A percentile compares a stretch with the other conserved stretches of the same genome.
These are phyloP conservation scores for Dioszegia hungarica DNA, from an alignment of 768 basidiomycete genomes.

Conservation along the genomic window DNA sequence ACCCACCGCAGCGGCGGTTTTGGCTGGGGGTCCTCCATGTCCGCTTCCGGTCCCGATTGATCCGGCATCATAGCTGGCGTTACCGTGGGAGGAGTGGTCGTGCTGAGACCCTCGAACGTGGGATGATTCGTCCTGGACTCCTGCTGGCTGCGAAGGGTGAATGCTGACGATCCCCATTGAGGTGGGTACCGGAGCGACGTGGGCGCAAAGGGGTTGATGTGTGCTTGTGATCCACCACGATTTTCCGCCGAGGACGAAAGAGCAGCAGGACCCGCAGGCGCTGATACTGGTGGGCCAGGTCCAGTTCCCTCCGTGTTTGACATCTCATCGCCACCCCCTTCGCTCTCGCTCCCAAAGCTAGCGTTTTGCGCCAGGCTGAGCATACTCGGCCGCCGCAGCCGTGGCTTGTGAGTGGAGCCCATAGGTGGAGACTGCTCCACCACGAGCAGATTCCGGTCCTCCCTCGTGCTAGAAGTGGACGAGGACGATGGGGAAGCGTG, in stretches of 20 bases:
- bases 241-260: too few species aligned
- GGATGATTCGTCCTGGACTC: slow-evolving; percentile 18
- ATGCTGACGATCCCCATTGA: slow-evolving; percentile 14
- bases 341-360: slow-evolving; percentile 5
- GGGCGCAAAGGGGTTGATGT: slow-evolving; percentile 9
- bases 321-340: not conserved
- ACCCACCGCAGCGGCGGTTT: slow-evolving; percentile 21
- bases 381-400: slow-evolving; percentile 35
- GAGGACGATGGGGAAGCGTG: slow-evolving; percentile 19
- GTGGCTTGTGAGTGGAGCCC: slow-evolving; percentile 16
- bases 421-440: slow-evolving; percentile 15
- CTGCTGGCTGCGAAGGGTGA: slow-evolving; percentile 14
- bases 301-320: not conserved
- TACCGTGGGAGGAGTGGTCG: slow-evolving; percentile 26
- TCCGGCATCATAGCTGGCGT: not conserved
- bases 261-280: too few species aligned
- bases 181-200: slow-evolving; percentile 20
- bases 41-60: slow-evolving; percentile 3
- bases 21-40: not conserved
- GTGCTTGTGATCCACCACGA: too few species aligned
- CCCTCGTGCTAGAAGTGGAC: slow-evolving; percentile 1
- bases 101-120: slow-evolving; percentile 29
- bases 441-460: not conserved
- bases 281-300: not conserved
- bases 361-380: slow-evolving; percentile 28